Evolutionary conservation across 768 basidiomycete genomes (phyloP).

Genomic region (Candolleomyces eurysporus): DNA sequence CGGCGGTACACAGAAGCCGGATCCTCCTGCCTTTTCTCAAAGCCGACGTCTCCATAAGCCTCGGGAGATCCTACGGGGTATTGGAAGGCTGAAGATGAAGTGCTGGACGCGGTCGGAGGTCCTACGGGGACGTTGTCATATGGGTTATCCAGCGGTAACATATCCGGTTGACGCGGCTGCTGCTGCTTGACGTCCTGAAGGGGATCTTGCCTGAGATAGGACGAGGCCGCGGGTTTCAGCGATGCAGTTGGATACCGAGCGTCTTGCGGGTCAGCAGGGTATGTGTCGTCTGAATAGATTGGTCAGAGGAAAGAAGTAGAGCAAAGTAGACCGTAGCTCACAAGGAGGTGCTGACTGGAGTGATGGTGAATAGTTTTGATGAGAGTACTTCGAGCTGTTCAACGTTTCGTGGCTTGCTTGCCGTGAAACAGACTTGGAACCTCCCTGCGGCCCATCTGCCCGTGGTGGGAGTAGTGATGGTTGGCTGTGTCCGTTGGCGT

Average conservation of each 20-base stretch:
- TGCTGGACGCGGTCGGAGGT: background rate
- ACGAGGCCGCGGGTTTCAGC: background rate
- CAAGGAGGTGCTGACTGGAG: background rate
- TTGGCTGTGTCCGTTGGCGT: background rate
- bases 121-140: background rate
- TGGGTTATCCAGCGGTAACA: background rate
- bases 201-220: background rate
- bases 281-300: background rate
- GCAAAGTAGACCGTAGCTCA: background rate
- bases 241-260: background rate
- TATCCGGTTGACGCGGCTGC: background rate
- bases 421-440: constrained; percentile 1
- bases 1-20: constrained; percentile 23
- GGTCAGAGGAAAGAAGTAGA: background rate
- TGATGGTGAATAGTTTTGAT: background rate
- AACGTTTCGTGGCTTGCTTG: constrained; percentile 9
- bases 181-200: too few species aligned
- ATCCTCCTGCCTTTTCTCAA: background rate
- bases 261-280: background rate
- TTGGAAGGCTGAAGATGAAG: too few species aligned
- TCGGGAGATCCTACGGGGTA: too few species aligned
- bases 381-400: constrained; percentile 4
- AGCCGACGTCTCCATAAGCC: background rate
- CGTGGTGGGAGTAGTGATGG: background rate
- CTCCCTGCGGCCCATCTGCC: too few species aligned